These are phyloP conservation scores for Galeopsis tetrahit DNA, from an alignment of 257 asterid species.

Conservation along the genomic window DNA sequence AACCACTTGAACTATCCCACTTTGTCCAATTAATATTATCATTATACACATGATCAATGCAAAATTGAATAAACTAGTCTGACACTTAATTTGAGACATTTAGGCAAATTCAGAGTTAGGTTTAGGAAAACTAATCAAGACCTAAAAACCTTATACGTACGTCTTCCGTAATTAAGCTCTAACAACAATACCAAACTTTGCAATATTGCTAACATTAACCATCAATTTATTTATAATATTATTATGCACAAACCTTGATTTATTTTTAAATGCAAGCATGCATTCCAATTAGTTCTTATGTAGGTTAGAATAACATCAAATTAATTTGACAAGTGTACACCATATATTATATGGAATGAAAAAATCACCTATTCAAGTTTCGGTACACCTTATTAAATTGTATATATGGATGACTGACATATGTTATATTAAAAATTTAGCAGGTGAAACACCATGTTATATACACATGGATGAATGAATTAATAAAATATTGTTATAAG, in stretches of 20 bases:
- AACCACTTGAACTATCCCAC: no score
- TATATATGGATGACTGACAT: no score
- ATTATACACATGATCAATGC: no score
- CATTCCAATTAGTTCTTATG: constrained; percentile 31
- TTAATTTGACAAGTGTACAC: constrained; percentile 36
- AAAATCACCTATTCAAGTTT: no score
- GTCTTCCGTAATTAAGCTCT: constrained; percentile 40
- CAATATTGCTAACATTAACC: background rate
- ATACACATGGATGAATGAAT: no score
- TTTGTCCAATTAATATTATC: no score
- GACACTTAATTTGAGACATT: constrained; percentile 1
- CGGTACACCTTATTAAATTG: no score
- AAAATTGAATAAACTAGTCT: background rate
- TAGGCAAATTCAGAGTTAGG: constrained; percentile 36
- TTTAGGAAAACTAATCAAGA: constrained; percentile 43
- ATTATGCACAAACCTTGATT: background rate
- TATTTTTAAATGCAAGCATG: constrained; percentile 9
- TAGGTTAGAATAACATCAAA: constrained; percentile 44
- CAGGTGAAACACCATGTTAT: no score
- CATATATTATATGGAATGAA: no score
- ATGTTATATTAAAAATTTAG: no score
- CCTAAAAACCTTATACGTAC: constrained; percentile 41
- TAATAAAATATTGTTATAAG: constrained; percentile 22
- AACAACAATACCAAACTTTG: constrained; percentile 46
- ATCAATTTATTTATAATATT: constrained; percentile 19